phyloP scores from a whole-genome alignment of 1,139 yeast species.

The Geotrichum phurueaensis region DNA sequence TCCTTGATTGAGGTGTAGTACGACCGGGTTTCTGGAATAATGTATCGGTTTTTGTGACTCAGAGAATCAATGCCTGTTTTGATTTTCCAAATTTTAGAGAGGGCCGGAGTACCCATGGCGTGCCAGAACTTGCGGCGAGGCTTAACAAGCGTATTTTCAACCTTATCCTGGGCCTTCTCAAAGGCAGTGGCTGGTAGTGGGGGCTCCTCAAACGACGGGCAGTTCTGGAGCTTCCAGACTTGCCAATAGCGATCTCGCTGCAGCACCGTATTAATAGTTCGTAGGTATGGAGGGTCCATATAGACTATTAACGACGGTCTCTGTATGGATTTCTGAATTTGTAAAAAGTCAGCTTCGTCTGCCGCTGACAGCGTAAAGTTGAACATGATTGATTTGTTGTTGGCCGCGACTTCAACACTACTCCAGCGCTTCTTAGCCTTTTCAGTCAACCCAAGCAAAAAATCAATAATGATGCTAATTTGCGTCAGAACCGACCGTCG shows the following conservation, averaged over 20 bases:
- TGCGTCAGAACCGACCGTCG: slow-evolving; percentile 34
- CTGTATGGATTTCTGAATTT: slow-evolving; percentile 19
- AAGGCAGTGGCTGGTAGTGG: slow-evolving; percentile 17
- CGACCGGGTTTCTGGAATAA: slow-evolving; percentile 23
- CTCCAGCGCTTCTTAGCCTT: slow-evolving; percentile 19
- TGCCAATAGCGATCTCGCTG: slow-evolving; percentile 34
- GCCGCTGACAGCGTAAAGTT: slow-evolving; percentile 22
- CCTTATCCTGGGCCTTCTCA: slow-evolving; percentile 16
- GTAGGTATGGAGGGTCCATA: slow-evolving; percentile 22
- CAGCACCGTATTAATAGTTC: slow-evolving; percentile 25
- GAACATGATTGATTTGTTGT: slow-evolving; percentile 30
- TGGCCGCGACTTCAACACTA: slow-evolving; percentile 18
- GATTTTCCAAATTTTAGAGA: slow-evolving; percentile 32
- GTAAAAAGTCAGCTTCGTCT: slow-evolving; percentile 24
- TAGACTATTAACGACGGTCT: slow-evolving; percentile 3
- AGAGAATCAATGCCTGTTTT: slow-evolving; percentile 29
- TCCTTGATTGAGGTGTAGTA: slow-evolving; percentile 22
- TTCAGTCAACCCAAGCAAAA: slow-evolving; percentile 27
- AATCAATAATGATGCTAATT: slow-evolving; percentile 31
- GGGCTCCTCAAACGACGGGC: slow-evolving; percentile 32
- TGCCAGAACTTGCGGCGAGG: slow-evolving; percentile 31
- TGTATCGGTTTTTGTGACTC: slow-evolving; percentile 15
- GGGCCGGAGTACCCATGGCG: slow-evolving; percentile 36
- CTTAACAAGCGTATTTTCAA: slow-evolving; percentile 18
- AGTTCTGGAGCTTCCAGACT: slow-evolving; percentile 33